Evolutionary conservation across 345 rosid genomes (phyloP).

Genomic region (Nasturtium officinale): DNA sequence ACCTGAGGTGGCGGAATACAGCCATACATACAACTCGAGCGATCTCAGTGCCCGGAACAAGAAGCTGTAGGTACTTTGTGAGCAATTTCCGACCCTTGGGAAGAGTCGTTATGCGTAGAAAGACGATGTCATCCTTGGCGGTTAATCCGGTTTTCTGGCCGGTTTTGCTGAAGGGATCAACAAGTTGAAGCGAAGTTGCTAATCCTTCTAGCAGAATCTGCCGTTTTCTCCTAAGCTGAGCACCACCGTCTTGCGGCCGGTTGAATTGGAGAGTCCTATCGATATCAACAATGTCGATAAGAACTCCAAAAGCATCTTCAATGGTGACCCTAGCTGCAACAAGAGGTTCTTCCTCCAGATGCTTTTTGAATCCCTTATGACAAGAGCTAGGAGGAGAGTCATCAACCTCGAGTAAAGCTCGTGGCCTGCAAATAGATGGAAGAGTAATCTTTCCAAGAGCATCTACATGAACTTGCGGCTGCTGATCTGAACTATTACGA

Average conservation of each 20-base stretch:
- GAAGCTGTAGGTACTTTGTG: slow-evolving; percentile 69
- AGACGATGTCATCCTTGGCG: slow-evolving; percentile 77
- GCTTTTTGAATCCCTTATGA: slow-evolving; percentile 61
- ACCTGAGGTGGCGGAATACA: slow-evolving; percentile 88
- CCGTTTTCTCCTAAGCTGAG: slow-evolving; percentile 70
- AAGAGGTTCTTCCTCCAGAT: slow-evolving; percentile 90
- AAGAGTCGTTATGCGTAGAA: slow-evolving; percentile 70
- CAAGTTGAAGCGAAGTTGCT: slow-evolving; percentile 87
- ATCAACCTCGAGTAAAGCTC: slow-evolving; percentile 75
- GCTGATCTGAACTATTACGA: slow-evolving; percentile 69
- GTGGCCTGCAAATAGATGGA: slow-evolving; percentile 66
- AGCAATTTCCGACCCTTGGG: slow-evolving; percentile 85
- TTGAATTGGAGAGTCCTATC: slow-evolving; percentile 70
- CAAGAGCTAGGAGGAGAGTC: slow-evolving; percentile 62
- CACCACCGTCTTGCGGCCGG: slow-evolving; percentile 84
- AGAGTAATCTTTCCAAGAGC: slow-evolving; percentile 65
- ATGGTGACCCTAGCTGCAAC: slow-evolving; percentile 93
- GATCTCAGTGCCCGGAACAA: slow-evolving; percentile 82
- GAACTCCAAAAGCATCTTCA: slow-evolving; percentile 75
- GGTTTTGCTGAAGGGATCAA: slow-evolving; percentile 81
- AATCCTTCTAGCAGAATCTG: slow-evolving; percentile 79
- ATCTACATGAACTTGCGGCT: slow-evolving; percentile 58
- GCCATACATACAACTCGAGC: slow-evolving; percentile 90
- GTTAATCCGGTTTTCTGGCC: slow-evolving; percentile 55
- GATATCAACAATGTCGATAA: slow-evolving; percentile 85